Evolutionary conservation across 2,329 filamentous ascomycete species (phyloP).

Genomic region (Scedosporium minutisporum): DNA sequence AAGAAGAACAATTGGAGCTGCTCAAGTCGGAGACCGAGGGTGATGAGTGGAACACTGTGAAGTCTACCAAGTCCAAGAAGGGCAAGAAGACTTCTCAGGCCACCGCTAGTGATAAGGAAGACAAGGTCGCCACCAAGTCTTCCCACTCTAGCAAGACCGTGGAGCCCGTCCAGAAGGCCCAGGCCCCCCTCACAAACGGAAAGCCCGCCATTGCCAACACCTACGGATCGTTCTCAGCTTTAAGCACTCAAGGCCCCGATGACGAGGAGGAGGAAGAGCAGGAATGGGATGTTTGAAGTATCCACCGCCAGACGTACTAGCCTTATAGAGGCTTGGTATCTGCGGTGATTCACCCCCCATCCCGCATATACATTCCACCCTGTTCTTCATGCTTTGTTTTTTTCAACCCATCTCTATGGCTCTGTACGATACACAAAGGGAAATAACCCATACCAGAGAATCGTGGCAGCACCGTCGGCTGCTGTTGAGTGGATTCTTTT

Average conservation of each 20-base stretch:
- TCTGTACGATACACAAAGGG: constrained; percentile 3
- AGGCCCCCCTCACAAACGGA: constrained; percentile 17
- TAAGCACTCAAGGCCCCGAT: constrained; percentile 32
- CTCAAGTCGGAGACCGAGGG: constrained; percentile 36
- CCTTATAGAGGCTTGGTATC: neutral
- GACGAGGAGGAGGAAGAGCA: constrained; percentile 31
- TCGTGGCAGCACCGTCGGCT: constrained; percentile 17
- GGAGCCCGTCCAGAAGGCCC: constrained; percentile 11
- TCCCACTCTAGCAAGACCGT: constrained; percentile 12
- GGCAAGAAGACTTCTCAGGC: constrained; percentile 30
- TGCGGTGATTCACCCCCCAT: neutral
- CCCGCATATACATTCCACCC: neutral
- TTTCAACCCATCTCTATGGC: constrained; percentile 6
- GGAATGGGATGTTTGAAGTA: constrained; percentile 44
- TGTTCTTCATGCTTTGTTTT: constrained; percentile 8
- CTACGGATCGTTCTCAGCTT: constrained; percentile 40
- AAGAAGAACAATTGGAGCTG: constrained; percentile 53
- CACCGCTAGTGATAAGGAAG: neutral
- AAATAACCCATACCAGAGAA: constrained; percentile 6
- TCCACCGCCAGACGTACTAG: neutral
- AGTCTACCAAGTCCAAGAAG: constrained; percentile 27
- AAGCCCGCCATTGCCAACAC: constrained; percentile 19
- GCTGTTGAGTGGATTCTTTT: constrained; percentile 11
- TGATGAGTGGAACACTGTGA: constrained; percentile 51
- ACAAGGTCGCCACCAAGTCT: constrained; percentile 3